These are phyloP conservation scores for Uronychia setigera DNA, from an alignment of 73 alveolate genomes.

Conservation along the genomic window DNA sequence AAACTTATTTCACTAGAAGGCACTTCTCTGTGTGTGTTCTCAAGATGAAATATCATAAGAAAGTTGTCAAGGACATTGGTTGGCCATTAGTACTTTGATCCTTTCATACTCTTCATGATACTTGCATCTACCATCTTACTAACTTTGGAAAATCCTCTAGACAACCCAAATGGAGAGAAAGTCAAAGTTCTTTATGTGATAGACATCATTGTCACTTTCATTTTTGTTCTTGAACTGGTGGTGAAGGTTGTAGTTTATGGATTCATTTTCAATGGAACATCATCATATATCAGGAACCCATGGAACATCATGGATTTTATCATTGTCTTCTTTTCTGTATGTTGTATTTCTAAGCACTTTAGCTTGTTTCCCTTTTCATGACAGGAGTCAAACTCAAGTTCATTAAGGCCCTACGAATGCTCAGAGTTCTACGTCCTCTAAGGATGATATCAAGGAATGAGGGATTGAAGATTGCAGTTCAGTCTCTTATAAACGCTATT, in stretches of 20 bases:
- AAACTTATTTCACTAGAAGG: background rate
- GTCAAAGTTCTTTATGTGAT: constrained; percentile 17
- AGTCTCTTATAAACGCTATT: constrained; percentile 32
- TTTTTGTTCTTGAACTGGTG: constrained; percentile 80
- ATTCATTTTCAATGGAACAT: constrained; percentile 74
- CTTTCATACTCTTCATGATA: constrained; percentile 55
- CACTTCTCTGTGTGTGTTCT: background rate
- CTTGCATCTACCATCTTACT: constrained; percentile 54
- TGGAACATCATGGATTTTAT: constrained; percentile 95
- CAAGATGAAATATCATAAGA: background rate
- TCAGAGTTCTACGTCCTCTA: constrained; percentile 81
- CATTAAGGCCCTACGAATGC: constrained; percentile 90
- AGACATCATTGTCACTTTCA: constrained; percentile 74
- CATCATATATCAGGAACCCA: constrained; percentile 82
- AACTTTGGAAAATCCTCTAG: constrained; percentile 56
- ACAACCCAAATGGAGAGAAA: constrained; percentile 24
- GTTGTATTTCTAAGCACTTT: background rate
- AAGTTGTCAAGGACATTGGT: background rate
- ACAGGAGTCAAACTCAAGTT: constrained; percentile 83
- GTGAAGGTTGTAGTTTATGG: constrained; percentile 88
- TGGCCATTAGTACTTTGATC: constrained; percentile 25
- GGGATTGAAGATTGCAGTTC: constrained; percentile 39
- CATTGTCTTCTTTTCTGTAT: constrained; percentile 84
- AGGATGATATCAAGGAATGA: constrained; percentile 40
- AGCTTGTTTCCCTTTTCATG: constrained; percentile 9